A percentile compares a stretch with the other conserved stretches of the same genome.
Evolutionary conservation across 306 rosid genomes (phyloP).

Genomic region (apple (Malus domestica)): DNA sequence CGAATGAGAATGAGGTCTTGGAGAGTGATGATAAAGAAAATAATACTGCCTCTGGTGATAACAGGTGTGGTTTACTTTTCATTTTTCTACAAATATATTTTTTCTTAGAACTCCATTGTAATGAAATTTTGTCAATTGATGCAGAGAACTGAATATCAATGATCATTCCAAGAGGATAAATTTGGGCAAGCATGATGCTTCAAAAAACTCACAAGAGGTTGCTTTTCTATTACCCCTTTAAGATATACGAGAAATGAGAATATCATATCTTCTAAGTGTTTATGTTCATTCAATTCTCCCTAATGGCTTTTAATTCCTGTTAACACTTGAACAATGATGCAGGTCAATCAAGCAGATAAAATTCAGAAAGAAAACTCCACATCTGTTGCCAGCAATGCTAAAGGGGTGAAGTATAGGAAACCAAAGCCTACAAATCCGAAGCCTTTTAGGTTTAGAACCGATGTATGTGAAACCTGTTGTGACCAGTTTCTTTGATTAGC

Average conservation of each 20-base stretch:
- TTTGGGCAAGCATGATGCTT: conserved; percentile 40
- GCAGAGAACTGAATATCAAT: conserved; percentile 32
- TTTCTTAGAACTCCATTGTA: not conserved
- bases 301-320: not conserved
- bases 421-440: conserved; percentile 83
- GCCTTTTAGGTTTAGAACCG: conserved; percentile 92
- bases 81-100: conserved; percentile 1
- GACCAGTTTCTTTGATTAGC: not conserved
- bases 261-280: not conserved
- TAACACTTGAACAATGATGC: conserved; percentile 13
- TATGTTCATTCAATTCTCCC: not conserved
- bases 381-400: conserved; percentile 26
- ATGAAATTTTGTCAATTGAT: not conserved
- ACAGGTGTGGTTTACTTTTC: conserved; percentile 37
- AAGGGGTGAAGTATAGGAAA: conserved; percentile 58
- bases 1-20: conserved; percentile 23
- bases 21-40: conserved; percentile 59
- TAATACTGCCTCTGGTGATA: conserved; percentile 32
- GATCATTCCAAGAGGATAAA: conserved; percentile 14
- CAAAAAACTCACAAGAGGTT: conserved; percentile 46
- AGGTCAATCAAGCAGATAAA: conserved; percentile 24
- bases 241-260: not conserved
- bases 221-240: not conserved
- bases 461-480: conserved; percentile 48
- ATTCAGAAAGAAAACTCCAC: conserved; percentile 40